Conservation (phyloP, 352 stramenopile species). For the Peronospora farinosa region DNA sequence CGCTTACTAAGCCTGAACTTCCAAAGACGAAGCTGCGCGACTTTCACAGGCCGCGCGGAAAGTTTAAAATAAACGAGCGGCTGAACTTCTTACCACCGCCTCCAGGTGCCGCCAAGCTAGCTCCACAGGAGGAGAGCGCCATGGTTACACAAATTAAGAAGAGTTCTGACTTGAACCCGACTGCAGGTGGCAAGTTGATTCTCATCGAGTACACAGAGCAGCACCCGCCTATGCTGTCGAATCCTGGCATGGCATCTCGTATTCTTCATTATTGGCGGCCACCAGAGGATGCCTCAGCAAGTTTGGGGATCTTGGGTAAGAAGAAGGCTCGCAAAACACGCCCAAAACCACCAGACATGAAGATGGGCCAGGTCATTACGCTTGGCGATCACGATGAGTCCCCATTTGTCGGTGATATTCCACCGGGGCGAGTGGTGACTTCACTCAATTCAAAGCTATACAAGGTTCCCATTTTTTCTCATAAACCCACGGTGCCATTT, state of each 20-base stretch:
- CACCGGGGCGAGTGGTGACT: slow-evolving; percentile 62
- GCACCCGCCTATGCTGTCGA: slow-evolving; percentile 70
- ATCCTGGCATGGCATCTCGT: slow-evolving; percentile 76
- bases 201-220: slow-evolving; percentile 84
- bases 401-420: slow-evolving; percentile 78
- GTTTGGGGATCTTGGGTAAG: slow-evolving; percentile 48
- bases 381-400: slow-evolving; percentile 75
- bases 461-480: slow-evolving; percentile 77
- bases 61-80: slow-evolving; percentile 84
- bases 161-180: slow-evolving; percentile 72
- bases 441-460: slow-evolving; percentile 79
- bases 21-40: slow-evolving; percentile 75
- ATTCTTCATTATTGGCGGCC: slow-evolving; percentile 82
- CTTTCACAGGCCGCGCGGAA: slow-evolving; percentile 75
- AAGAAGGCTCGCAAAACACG: slow-evolving; percentile 69
- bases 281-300: slow-evolving; percentile 38
- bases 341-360: slow-evolving; percentile 68
- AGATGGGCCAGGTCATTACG: slow-evolving; percentile 79
- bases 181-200: slow-evolving; percentile 68
- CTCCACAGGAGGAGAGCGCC: slow-evolving; percentile 57
- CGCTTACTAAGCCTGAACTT: slow-evolving; percentile 78
- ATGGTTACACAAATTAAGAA: slow-evolving; percentile 87
- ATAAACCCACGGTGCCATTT: slow-evolving; percentile 56
- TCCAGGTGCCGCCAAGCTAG: slow-evolving; percentile 33
- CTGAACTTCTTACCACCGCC: slow-evolving; percentile 48